Base-by-base conservation (phyloP, 768 basidiomycete genomes). In the Favolaschia claudopus region DNA sequence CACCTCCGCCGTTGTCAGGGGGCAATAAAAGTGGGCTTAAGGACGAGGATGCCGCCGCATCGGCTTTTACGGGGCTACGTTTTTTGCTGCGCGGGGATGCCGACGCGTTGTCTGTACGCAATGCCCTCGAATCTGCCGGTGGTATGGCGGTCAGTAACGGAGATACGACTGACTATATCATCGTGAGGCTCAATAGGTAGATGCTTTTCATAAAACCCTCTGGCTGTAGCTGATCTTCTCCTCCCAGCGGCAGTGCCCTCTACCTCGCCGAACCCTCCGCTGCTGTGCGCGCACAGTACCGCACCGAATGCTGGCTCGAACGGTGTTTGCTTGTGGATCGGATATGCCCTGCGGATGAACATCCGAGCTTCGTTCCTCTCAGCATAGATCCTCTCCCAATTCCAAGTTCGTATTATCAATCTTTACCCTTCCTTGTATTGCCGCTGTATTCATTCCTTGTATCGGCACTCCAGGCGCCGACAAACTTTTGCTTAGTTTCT, bases 241-340 rank as follows among this genome's bases (percentile, higher is more conserved):
- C 40, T 32, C 43, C 8, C 55, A 93, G 91, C 66, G 91, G 90
- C 25, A 91, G 88, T 64, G 85, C 85, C 60, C 62, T 91, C n/a
- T 91, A 81, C 63, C 75, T 72, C 3, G 80, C 82, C 29, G 90
- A 92, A 68, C 68, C 72, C 6, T 85, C 87, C 50, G 72, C 76
- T 7, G 12, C 32, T 1, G 66, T 79, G 61, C 79, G 83, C 42
- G 52, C 64, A 4, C 88, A 86, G 64, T 93, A 87, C 67, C 85
- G 95, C 39, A 96, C 95, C 0, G 95, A 97, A 72, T 96, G 93
- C 69, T 98, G 95, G 95, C 79, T 98, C 1, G 95, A 98, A 71
- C 84, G 84, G 39, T 96, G 92, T 66, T 82, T 94, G 14, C 89
- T 85, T 51, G 86, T 89, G 55, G 89, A 92, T 40, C 81, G 83